Evolutionary conservation across 768 basidiomycete species (phyloP).

Genomic region (Rickenella mellea): DNA sequence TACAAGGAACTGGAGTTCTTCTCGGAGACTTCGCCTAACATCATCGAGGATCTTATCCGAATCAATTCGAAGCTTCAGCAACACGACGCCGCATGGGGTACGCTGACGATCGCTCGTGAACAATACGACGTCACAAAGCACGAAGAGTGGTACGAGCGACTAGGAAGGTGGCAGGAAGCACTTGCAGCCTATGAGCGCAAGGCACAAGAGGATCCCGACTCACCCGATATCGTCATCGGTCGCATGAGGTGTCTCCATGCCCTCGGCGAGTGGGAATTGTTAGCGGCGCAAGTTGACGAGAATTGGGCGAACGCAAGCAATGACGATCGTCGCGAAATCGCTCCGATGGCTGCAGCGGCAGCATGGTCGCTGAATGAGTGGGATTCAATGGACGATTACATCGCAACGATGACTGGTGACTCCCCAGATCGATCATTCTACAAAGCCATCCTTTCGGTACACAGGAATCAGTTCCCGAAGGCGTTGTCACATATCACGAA

Average conservation of each 20-base stretch:
- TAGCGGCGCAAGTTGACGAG: conserved; percentile 78
- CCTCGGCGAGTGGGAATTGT: conserved; percentile 93
- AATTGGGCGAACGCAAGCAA: conserved; percentile 77
- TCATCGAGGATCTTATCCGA: conserved; percentile 89
- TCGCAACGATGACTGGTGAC: conserved; percentile 84
- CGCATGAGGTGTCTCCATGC: conserved; percentile 95
- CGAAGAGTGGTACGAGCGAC: conserved; percentile 96
- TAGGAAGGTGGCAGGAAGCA: conserved; percentile 95
- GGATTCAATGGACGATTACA: conserved; percentile 98
- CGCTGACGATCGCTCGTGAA: conserved; percentile 79
- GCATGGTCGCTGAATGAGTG: conserved; percentile 96
- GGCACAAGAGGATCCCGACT: conserved; percentile 62
- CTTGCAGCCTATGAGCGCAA: conserved; percentile 77
- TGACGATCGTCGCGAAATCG: conserved; percentile 84
- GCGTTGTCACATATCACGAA: conserved; percentile 85
- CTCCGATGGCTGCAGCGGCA: conserved; percentile 94
- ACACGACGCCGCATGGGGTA: conserved; percentile 97
- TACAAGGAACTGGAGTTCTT: conserved; percentile 99
- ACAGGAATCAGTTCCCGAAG: conserved; percentile 92
- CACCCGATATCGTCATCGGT: conserved; percentile 74
- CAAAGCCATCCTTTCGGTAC: conserved; percentile 89
- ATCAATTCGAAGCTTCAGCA: conserved; percentile 97
- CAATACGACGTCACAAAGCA: conserved; percentile 87
- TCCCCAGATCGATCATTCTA: conserved; percentile 94
- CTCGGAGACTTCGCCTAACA: conserved; percentile 78